Evolutionary conservation across 179 eudicot species (phyloP), one percentile per base, ranked within the genome.

Genomic region (Beta corolliflora): DNA sequence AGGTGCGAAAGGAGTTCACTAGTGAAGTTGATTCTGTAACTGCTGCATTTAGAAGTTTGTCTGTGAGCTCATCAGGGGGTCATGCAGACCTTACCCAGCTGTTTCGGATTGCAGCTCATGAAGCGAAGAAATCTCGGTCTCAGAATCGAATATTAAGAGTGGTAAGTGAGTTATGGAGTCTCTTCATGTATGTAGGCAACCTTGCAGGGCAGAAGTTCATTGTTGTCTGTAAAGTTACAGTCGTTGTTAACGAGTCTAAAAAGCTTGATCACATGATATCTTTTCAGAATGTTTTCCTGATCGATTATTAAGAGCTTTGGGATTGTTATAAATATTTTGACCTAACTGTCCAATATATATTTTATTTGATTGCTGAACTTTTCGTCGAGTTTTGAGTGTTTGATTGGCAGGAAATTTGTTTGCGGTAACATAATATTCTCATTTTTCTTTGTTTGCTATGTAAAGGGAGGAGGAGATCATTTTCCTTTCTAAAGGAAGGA

Each of bases 1-100:
- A 95, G 98, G 89, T 92, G 53, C 88, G 91, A 29, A 95, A 93
- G 81, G 98, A 95, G 85, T 95, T 95, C 77, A 91, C 85, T 66
- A 87, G 92, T 74, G 95, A 92, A 1, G 86, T 89, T 78, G 93
- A 92, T 61, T 84, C 94, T 73, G 93, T 90, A 76, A 56, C 81
- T 80, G 80, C 92, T 84, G 97, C 93, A 80, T 78, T 92, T 75
- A 86, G 92, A 31, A 84, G 88, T 61, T 76, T 95, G 69, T 81
- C 91, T 12, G 90, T 84, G 68, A 89, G 83, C 81, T 74, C 91
- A 75, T 86, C 90, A 41, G 84, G 90, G 56, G 90, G 87, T 79
- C 88, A 87, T 9, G 95, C 93, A 36, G 97, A 93, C 88, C 98
- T 95, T 77, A 90, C 97, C 71, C 93, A 89, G 53, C 89, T 95